Evolutionary conservation across 1,139 yeast genomes (phyloP), one percentile per base, ranked within the genome.

Genomic region (Yamadazyma triangularis): DNA sequence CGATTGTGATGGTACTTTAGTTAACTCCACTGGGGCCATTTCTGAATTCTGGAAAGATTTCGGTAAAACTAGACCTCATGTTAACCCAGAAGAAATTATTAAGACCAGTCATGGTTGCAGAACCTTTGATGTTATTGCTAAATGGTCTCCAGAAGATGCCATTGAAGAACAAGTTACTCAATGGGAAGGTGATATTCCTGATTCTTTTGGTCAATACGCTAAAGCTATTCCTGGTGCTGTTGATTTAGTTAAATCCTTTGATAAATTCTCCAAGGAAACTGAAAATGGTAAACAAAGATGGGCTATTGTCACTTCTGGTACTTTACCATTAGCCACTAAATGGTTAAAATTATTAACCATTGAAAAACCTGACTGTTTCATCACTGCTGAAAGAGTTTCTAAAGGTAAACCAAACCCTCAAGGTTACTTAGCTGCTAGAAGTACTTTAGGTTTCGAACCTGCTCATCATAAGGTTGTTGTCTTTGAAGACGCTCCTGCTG

Each of bases 401-500:
- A 68, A 73, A 51, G 94, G 94, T 54, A 82, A 82, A 67, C 95
- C 95, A 29, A 73, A 83, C 58, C 95, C 95, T 15, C 77, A 79
- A 64, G 93, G 94, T 33, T 85, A 85, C 70, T 64, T 71, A 55
- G 56, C 64, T 48, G 85, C 84, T 44, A 73, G 84, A 65, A 58
- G 72, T 50, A 62, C 74, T 38, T 64, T 79, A 47, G 77, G 80
- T 25, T 67, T 66, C 54, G 70, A 72, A 41, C 53, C 59, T 37
- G 56, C 48, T 11, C 41, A 42, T 48, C 67, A 69, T 51, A 68
- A 67, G 53, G 80, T 72, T 42, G 75, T 83, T 28, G 94, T 85
- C 15, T 83, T 83, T 51, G 94, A 84, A 62, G 94, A 84, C 53
- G 93, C 94, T 29, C 91, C 91, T 31, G 91, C 89, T 29, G 95